Evolutionary conservation across 768 basidiomycete species (phyloP).

Genomic region (Boletus edulis): DNA sequence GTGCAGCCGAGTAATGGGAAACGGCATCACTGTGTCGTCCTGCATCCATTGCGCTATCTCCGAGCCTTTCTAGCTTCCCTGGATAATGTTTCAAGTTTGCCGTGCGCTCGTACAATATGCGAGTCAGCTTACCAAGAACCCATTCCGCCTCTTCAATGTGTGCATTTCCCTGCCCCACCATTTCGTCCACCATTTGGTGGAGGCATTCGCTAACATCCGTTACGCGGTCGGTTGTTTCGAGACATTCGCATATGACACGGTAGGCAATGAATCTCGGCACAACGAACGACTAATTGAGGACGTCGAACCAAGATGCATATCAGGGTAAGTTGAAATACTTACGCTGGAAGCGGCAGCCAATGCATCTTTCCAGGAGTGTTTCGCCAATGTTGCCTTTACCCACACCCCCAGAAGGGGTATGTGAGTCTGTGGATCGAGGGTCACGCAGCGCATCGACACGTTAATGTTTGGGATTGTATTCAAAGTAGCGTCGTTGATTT

Average conservation of each 20-base stretch:
- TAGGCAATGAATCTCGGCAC: background rate
- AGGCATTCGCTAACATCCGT: background rate
- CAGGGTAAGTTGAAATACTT: background rate
- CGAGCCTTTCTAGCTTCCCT: background rate
- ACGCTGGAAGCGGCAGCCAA: background rate
- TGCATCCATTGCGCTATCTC: background rate
- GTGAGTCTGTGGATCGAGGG: background rate
- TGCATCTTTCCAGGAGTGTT: background rate
- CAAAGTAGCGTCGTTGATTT: too few species aligned
- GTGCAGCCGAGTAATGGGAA: background rate
- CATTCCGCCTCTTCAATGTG: background rate
- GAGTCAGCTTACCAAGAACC: background rate
- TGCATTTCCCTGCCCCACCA: background rate
- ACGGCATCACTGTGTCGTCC: background rate
- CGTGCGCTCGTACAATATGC: too few species aligned
- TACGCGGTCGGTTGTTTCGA: background rate
- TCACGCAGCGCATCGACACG: background rate
- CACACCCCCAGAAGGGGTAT: background rate
- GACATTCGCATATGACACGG: background rate
- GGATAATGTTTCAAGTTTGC: too few species aligned
- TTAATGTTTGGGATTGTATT: too few species aligned
- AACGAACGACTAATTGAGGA: background rate
- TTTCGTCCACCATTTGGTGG: background rate
- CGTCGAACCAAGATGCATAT: background rate
- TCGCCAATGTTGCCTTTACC: background rate